Conservation (phyloP, 1,284 basidiomycete genomes). For the Ustilago shanxiensis region DNA sequence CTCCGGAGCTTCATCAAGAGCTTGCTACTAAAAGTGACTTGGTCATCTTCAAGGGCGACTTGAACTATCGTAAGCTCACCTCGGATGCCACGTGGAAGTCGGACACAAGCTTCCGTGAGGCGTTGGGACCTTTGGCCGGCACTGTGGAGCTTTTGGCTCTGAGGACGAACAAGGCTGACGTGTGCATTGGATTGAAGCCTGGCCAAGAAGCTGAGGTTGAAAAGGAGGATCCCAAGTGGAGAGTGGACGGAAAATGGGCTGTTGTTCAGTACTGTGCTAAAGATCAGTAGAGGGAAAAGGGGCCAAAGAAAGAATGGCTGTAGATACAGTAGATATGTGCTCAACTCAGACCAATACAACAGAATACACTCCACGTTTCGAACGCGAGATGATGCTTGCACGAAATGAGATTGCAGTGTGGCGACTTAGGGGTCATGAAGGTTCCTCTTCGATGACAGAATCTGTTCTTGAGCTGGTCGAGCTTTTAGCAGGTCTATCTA, state of each 20-base stretch:
- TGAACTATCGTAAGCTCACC: conserved; percentile 79
- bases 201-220: conserved; percentile 55
- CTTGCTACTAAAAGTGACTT: conserved; percentile 76
- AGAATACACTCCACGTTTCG: not conserved
- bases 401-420: not conserved
- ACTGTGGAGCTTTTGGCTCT: conserved; percentile 85
- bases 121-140: conserved; percentile 80
- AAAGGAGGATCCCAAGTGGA: conserved; percentile 59
- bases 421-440: conserved; percentile 13
- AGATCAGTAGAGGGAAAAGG: conserved; percentile 23
- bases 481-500: not conserved
- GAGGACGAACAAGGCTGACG: conserved; percentile 93
- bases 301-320: not conserved
- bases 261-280: conserved; percentile 55
- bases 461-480: not conserved
- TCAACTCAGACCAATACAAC: not conserved
- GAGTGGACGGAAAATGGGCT: conserved; percentile 64
- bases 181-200: conserved; percentile 61
- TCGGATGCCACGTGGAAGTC: conserved; percentile 90
- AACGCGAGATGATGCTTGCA: not conserved
- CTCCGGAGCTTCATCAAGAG: conserved; percentile 76
- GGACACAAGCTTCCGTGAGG: conserved; percentile 81
- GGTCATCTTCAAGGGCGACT: conserved; percentile 96
- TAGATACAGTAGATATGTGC: too few species aligned
- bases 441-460: not conserved